Conservation (phyloP, 371 early-diverging fungal species). For the Mucor lusitanicus region DNA sequence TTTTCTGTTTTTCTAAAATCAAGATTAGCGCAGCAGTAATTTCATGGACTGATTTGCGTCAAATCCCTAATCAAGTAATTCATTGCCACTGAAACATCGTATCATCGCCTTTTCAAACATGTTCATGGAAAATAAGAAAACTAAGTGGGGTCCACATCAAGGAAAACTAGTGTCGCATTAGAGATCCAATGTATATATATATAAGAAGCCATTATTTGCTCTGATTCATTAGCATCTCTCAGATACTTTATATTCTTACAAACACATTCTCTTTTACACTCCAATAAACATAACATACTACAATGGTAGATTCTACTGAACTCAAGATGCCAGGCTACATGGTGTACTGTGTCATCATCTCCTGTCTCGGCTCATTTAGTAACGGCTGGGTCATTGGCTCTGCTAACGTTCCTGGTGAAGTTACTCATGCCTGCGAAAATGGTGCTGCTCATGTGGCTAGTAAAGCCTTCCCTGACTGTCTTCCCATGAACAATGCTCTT, state of each 20-base stretch:
- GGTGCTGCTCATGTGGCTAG: too few species aligned
- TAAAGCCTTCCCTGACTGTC: constrained; percentile 29
- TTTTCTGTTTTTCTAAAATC: too few species aligned
- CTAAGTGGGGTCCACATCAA: background rate
- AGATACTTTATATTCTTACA: background rate
- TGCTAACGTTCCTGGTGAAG: constrained; percentile 45
- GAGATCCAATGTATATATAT: background rate
- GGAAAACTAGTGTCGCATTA: background rate
- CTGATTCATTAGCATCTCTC: background rate
- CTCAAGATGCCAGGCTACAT: constrained; percentile 32
- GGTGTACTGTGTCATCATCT: constrained; percentile 40
- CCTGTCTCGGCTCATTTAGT: constrained; percentile 36
- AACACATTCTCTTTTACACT: background rate
- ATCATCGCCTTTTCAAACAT: too few species aligned
- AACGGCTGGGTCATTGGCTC: constrained; percentile 50
- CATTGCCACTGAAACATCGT: too few species aligned
- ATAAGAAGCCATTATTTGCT: too few species aligned
- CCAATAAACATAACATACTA: background rate
- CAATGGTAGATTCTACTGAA: constrained; percentile 36
- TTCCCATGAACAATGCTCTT: constrained; percentile 24
- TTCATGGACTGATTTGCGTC: too few species aligned
- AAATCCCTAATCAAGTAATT: too few species aligned
- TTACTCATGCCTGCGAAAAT: too few species aligned
- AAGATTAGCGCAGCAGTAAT: too few species aligned
- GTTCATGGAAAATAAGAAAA: too few species aligned